Conservation (phyloP, 257 asterid species). For the Przewalskia tangutica region DNA sequence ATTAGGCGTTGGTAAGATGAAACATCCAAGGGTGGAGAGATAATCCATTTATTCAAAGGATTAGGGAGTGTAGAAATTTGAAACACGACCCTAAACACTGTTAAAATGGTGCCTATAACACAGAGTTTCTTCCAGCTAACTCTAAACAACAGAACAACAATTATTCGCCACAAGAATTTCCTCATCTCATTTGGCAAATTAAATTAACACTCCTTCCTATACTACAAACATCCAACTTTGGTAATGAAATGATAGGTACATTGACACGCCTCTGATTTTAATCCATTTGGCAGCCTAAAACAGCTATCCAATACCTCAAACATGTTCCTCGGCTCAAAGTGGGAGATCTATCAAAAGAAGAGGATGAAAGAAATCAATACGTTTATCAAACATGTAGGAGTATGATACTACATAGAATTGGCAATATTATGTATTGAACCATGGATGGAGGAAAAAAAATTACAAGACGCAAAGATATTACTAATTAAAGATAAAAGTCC, state of each 20-base stretch:
- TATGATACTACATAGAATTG: background rate
- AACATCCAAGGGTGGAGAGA: slow-evolving; percentile 18
- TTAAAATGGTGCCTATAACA: slow-evolving; percentile 43
- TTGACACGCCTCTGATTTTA: slow-evolving; percentile 6
- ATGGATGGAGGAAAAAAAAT: background rate
- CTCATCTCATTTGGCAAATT: slow-evolving; percentile 22
- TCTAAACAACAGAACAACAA: slow-evolving; percentile 49
- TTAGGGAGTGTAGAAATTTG: slow-evolving; percentile 64
- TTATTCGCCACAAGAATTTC: slow-evolving; percentile 20
- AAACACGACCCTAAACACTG: slow-evolving; percentile 34
- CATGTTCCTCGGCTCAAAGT: slow-evolving; percentile 14
- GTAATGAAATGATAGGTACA: background rate
- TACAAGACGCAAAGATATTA: background rate
- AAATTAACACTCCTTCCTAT: background rate
- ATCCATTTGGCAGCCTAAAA: slow-evolving; percentile 7
- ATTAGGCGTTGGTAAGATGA: slow-evolving; percentile 17
- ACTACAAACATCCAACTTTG: slow-evolving; percentile 7
- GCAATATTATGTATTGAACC: background rate
- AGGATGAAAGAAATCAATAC: background rate
- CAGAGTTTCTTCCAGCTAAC: slow-evolving; percentile 64
- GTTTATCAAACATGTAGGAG: background rate
- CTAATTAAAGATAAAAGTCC: no score
- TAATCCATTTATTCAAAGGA: slow-evolving; percentile 47
- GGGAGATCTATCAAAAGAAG: background rate
- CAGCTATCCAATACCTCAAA: slow-evolving; percentile 14